A percentile compares a stretch with the other conserved stretches of the same genome.
These are phyloP conservation scores for Logfia minima DNA, from an alignment of 129 eudicot species.

Conservation along the genomic window DNA sequence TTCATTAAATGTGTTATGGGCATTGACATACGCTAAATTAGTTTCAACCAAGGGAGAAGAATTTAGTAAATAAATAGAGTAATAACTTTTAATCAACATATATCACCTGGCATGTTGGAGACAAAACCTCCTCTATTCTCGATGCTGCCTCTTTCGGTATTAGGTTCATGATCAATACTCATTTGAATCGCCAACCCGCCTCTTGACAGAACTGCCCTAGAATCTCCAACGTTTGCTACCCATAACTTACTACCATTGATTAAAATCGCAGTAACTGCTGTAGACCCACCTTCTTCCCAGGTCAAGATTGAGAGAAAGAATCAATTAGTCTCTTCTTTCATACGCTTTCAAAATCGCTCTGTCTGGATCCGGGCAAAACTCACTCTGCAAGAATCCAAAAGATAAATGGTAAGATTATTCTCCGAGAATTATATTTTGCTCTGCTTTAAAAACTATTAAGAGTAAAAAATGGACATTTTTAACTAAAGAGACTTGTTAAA, in stretches of 20 bases:
- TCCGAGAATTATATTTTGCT: not conserved
- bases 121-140: conserved; percentile 86
- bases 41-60: too few species aligned
- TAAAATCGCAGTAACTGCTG: conserved; percentile 80
- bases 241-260: conserved; percentile 55
- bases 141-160: conserved; percentile 76
- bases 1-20: too few species aligned
- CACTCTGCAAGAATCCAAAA: conserved; percentile 45
- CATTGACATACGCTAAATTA: too few species aligned
- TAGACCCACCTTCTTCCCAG: conserved; percentile 86
- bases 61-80: not conserved
- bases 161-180: conserved; percentile 86
- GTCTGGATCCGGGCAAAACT: conserved; percentile 70
- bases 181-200: conserved; percentile 66
- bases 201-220: conserved; percentile 77
- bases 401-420: not conserved
- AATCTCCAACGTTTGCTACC: conserved; percentile 94
- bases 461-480: not conserved
- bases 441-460: not conserved
- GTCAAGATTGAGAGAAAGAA: conserved; percentile 71
- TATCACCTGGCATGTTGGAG: conserved; percentile 82
- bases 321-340: conserved; percentile 75
- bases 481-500: not conserved
- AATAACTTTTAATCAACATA: not conserved
- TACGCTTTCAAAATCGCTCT: conserved; percentile 68